Base-by-base conservation (phyloP, 2,329 filamentous ascomycete genomes). In the Raffaelea arxii region DNA sequence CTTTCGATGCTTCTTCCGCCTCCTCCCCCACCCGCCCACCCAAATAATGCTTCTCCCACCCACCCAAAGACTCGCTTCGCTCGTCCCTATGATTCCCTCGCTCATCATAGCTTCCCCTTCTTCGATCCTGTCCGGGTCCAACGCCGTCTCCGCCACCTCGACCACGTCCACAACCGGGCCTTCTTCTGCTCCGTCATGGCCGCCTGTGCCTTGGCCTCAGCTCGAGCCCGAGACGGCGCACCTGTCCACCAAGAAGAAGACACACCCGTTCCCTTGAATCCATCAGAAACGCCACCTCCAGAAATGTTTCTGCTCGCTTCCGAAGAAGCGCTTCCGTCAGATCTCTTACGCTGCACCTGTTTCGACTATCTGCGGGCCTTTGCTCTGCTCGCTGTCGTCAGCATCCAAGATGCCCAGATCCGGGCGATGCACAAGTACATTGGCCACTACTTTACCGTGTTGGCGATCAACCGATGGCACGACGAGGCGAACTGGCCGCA, bases 181-280 rank as follows among this genome's bases (percentile, higher is more conserved):
- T 56, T 57, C 49, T 57, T 57, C 46, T 56, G 51, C 27, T 55
- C 54, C 21, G 45, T 56, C 45, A 57, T 56, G 55, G 54, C 55
- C 19, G 55, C 53, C 25, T 53, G 52, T 16, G 55, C 55, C 9
- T 49, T 57, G 25, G 46, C 53, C 11, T 49, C 51, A 6, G 55
- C 54, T 3, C 53, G 55, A 4, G 47, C 56, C 21, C 50, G 55
- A 7, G 55, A 57, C 36, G 55, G 51, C n/a, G 51, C 50, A 9
- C 37, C n/a, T 27, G 30, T 32, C 25, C 45, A 48, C 22, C 38
- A 38, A 38, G 42, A 24, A 38, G 41, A 22, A 6, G 49, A 53
- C 10, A 47, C 51, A 22, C 50, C 51, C 21, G n/a, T n/a, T n/a
- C n/a, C n/a, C n/a, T n/a, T n/a, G n/a, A n/a, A n/a, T n/a, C n/a